Percentiles rank a stretch among this genome's conserved stretches.
phyloP scores from a whole-genome alignment of 306 rosid genomes.

The Quillaja saponaria region DNA sequence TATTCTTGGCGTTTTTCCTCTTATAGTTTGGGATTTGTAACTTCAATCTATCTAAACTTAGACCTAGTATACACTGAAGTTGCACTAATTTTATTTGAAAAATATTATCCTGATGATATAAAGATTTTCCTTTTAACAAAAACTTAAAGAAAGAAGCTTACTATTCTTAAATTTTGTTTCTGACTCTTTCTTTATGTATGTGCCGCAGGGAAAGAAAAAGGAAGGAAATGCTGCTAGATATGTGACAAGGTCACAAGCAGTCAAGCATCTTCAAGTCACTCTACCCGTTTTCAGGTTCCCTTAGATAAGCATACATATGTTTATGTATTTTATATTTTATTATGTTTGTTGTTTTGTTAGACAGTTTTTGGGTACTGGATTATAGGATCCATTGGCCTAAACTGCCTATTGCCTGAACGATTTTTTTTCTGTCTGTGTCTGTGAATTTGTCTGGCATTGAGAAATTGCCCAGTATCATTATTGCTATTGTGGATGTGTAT shows the following conservation, averaged over 20 bases:
- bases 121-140: too few relatives aligned
- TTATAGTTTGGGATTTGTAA: too few relatives aligned
- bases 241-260: conserved; percentile 82
- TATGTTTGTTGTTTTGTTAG: background rate
- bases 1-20: too few relatives aligned
- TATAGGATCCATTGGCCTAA: background rate
- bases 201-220: conserved; percentile 82
- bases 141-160: background rate
- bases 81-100: too few relatives aligned
- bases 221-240: conserved; percentile 93
- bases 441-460: too few relatives aligned
- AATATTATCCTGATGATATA: too few relatives aligned
- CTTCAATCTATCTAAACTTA: too few relatives aligned
- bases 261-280: conserved; percentile 78
- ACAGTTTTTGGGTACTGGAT: background rate
- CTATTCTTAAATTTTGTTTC: background rate
- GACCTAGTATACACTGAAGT: too few relatives aligned
- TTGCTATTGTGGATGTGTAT: too few relatives aligned
- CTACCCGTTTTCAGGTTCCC: conserved; percentile 78
- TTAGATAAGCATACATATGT: background rate
- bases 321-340: background rate
- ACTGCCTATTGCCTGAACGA: background rate
- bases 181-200: background rate
- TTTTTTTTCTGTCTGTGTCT: background rate
- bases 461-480: too few relatives aligned